Evolutionary conservation across 2,329 filamentous ascomycete species (phyloP).

Genomic region (Madurella fahalii): DNA sequence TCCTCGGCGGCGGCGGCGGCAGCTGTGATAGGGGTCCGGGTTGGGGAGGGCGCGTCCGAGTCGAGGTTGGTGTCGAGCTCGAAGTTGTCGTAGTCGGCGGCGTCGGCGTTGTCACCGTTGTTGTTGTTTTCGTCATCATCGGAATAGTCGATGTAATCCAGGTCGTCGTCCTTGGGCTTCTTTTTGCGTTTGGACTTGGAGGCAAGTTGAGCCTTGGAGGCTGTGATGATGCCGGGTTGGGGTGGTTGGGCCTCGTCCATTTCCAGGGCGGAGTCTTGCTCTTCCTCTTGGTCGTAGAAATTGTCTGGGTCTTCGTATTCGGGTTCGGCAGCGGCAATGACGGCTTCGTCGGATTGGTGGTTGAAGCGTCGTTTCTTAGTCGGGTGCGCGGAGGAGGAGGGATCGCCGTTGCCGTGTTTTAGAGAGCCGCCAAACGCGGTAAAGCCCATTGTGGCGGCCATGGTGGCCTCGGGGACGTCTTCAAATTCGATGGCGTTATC

Average conservation of each 20-base stretch:
- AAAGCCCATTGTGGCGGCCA: constrained; percentile 70
- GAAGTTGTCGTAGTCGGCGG: constrained; percentile 9
- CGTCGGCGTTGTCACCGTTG: constrained; percentile 20
- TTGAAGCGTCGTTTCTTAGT: constrained; percentile 67
- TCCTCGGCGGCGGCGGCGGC: background rate
- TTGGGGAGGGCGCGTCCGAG: background rate
- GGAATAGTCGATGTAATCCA: constrained; percentile 36
- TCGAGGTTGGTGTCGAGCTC: constrained; percentile 1
- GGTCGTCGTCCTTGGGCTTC: constrained; percentile 18
- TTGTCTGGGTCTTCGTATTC: background rate
- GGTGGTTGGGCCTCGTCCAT: background rate
- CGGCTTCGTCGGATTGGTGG: constrained; percentile 48
- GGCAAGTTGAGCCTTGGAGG: constrained; percentile 13
- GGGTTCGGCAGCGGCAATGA: constrained; percentile 33
- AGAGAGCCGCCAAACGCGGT: constrained; percentile 55
- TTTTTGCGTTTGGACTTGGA: constrained; percentile 21
- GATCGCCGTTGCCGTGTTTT: constrained; percentile 1
- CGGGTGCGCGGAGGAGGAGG: constrained; percentile 39
- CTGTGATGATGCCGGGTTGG: background rate
- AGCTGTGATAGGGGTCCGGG: background rate
- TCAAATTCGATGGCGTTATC: constrained; percentile 29
- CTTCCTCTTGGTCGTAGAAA: background rate
- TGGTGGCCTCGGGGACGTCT: constrained; percentile 37
- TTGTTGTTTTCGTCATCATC: constrained; percentile 11
- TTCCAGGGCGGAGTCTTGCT: background rate